Percentiles rank a stretch among this genome's conserved stretches.
phyloP scores from a whole-genome alignment of 768 basidiomycete species.

The Sarcomyxa edulis region DNA sequence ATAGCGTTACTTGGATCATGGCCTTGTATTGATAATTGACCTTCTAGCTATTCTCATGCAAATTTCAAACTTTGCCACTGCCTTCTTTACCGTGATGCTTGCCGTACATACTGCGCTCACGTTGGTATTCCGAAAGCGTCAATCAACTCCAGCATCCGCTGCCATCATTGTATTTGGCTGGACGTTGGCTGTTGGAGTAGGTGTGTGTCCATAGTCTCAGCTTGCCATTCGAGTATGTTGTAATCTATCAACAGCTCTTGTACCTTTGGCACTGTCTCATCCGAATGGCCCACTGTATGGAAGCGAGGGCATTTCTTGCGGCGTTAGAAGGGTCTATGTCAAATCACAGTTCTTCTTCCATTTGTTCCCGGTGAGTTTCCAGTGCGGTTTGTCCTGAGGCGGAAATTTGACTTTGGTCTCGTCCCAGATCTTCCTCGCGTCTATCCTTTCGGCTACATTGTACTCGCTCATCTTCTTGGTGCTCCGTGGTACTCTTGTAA shows the following conservation, averaged over 20 bases:
- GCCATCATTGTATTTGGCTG: conserved; percentile 47
- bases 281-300: conserved; percentile 42
- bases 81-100: conserved; percentile 62
- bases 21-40: conserved; percentile 3
- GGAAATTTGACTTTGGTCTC: neutral
- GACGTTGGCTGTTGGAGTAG: conserved; percentile 39
- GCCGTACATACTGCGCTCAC: conserved; percentile 67
- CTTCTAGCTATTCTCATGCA: conserved; percentile 50
- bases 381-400: neutral
- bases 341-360: conserved; percentile 46
- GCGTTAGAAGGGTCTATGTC: conserved; percentile 37
- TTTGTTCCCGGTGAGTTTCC: conserved; percentile 51
- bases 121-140: conserved; percentile 51
- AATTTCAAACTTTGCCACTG: conserved; percentile 53
- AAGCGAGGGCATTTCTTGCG: conserved; percentile 45
- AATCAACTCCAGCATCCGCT: conserved; percentile 42
- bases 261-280: too few species aligned
- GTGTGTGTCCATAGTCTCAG: conserved; percentile 27
- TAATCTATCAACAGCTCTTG: too few species aligned
- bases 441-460: conserved; percentile 47
- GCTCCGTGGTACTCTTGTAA: conserved; percentile 49
- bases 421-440: conserved; percentile 53
- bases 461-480: conserved; percentile 61
- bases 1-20: neutral
- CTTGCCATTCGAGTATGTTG: too few species aligned